A percentile compares a stretch with the other conserved stretches of the same genome.
phyloP scores from a whole-genome alignment of 306 rosid genomes.

The Ochetophila trinervis region DNA sequence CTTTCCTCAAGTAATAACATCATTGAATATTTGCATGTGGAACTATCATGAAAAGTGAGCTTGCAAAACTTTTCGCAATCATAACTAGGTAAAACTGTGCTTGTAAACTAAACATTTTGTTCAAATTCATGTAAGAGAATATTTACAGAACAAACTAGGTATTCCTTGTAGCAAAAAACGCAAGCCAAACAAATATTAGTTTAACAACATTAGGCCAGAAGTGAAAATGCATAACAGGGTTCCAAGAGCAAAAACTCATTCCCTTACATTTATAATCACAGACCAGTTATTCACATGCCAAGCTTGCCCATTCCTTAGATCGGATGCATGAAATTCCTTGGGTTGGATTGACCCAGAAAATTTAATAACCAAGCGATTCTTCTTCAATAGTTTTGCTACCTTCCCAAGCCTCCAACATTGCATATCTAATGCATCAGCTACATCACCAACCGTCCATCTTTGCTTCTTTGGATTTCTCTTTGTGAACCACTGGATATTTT shows the following conservation, averaged over 20 bases:
- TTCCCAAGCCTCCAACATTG: conserved; percentile 26
- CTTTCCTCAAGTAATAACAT: background rate
- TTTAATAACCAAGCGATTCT: conserved; percentile 16
- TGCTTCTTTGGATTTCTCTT: background rate
- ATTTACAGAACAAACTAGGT: too few species aligned
- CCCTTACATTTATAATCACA: conserved; percentile 17
- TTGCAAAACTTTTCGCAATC: too few species aligned
- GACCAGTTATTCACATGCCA: conserved; percentile 30
- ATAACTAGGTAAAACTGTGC: too few species aligned
- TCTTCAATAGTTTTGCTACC: conserved; percentile 23
- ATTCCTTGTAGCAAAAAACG: too few species aligned
- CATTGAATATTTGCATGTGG: too few species aligned
- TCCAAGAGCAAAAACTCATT: background rate
- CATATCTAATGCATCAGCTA: conserved; percentile 25
- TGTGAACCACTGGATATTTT: too few species aligned
- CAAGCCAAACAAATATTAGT: too few species aligned
- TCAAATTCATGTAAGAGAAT: too few species aligned
- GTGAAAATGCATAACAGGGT: too few species aligned
- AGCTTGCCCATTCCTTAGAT: conserved; percentile 18
- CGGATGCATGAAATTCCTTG: conserved; percentile 19
- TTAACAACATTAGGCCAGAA: too few species aligned
- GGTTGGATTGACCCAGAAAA: conserved; percentile 20
- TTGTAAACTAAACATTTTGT: too few species aligned
- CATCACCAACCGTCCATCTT: conserved; percentile 27
- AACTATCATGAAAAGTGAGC: too few species aligned